phyloP scores from a whole-genome alignment of 2,329 filamentous ascomycete species.

The Penicillium sp. region DNA sequence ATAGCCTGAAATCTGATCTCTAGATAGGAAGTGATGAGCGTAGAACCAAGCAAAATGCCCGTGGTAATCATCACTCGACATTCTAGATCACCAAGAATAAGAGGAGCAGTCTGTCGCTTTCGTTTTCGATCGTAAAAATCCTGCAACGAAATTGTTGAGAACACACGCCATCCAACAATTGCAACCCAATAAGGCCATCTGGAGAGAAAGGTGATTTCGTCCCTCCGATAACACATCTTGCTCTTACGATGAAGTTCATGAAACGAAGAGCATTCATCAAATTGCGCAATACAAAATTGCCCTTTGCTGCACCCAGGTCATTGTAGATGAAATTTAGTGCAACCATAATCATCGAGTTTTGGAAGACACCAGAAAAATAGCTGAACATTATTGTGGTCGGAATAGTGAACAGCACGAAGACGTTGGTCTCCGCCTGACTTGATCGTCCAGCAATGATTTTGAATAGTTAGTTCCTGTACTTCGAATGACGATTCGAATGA shows the following conservation, averaged over 20 bases:
- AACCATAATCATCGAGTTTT: constrained; percentile 2
- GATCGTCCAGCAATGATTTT: constrained; percentile 21
- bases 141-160: constrained; percentile 44
- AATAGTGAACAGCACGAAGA: neutral
- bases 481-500: too few species aligned
- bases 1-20: neutral
- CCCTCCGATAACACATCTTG: neutral
- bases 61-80: constrained; percentile 9
- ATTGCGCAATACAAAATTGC: constrained; percentile 7
- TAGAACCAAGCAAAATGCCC: constrained; percentile 2
- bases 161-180: constrained; percentile 22
- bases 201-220: neutral
- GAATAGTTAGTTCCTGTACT: too few species aligned
- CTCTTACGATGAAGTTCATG: constrained; percentile 9
- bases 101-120: constrained; percentile 21
- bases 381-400: neutral
- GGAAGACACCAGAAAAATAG: neutral
- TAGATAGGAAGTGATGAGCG: neutral
- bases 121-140: constrained; percentile 41
- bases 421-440: constrained; percentile 14
- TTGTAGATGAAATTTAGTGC: constrained; percentile 9
- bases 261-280: constrained; percentile 9
- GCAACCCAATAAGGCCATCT: constrained; percentile 10
- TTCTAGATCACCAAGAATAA: constrained; percentile 12
- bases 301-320: constrained; percentile 5